Evolutionary conservation across 2,329 filamentous ascomycete species (phyloP).

Genomic region (Neopestalotiopsis sp.): DNA sequence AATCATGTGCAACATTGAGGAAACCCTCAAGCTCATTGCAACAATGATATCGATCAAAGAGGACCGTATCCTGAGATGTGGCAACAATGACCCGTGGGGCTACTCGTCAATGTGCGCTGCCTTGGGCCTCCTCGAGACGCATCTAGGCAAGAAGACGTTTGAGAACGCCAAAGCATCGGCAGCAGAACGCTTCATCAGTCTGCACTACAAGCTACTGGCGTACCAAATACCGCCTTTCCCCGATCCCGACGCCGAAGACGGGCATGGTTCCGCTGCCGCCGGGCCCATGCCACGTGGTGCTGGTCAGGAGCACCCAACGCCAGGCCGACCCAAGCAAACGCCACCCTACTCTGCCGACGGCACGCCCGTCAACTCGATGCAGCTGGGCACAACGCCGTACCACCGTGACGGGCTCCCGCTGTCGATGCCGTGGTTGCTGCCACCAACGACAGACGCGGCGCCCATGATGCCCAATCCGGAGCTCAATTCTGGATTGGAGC

Average conservation of each 20-base stretch:
- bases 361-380: slow-evolving; percentile 22
- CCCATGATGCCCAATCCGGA: slow-evolving; percentile 53
- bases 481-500: slow-evolving; percentile 52
- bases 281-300: slow-evolving; percentile 26
- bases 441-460: slow-evolving; percentile 35
- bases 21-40: slow-evolving; percentile 66
- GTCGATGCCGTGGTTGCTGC: slow-evolving; percentile 39
- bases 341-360: slow-evolving; percentile 46
- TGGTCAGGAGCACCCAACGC: slow-evolving; percentile 15
- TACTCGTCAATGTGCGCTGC: slow-evolving; percentile 69
- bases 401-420: slow-evolving; percentile 33
- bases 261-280: slow-evolving; percentile 24
- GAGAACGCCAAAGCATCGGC: slow-evolving; percentile 64
- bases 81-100: slow-evolving; percentile 69
- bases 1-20: slow-evolving; percentile 66
- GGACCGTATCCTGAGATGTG: slow-evolving; percentile 64
- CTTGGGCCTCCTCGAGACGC: slow-evolving; percentile 62
- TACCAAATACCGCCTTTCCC: slow-evolving; percentile 55
- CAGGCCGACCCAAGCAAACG: slow-evolving; percentile 38
- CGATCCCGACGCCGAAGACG: slow-evolving; percentile 29
- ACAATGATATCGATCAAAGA: slow-evolving; percentile 67
- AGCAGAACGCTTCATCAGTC: slow-evolving; percentile 63
- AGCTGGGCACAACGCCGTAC: slow-evolving; percentile 29
- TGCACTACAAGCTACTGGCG: slow-evolving; percentile 63
- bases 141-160: slow-evolving; percentile 61